Evolutionary conservation across 495 filamentous ascomycete genomes (phyloP).

Genomic region (Hyaloscypha finlandica): DNA sequence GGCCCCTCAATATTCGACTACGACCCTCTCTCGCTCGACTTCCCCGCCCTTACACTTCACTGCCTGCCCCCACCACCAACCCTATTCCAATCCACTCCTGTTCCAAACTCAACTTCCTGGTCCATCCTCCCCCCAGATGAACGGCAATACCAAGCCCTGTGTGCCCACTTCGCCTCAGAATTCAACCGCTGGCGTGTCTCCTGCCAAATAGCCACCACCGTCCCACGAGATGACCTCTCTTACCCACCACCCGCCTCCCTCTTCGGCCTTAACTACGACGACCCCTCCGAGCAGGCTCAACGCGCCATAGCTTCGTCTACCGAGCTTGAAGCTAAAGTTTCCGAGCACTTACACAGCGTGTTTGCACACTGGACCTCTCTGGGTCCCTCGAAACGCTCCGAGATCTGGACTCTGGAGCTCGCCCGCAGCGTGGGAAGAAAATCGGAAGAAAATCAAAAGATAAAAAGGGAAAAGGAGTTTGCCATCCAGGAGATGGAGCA

Average conservation of each 20-base stretch:
- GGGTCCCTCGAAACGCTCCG: constrained; percentile 53
- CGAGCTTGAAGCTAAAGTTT: constrained; percentile 52
- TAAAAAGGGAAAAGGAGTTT: constrained; percentile 61
- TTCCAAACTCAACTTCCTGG: constrained; percentile 72
- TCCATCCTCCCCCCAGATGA: constrained; percentile 69
- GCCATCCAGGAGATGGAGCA: constrained; percentile 72
- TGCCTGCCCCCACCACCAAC: constrained; percentile 78
- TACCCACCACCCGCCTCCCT: constrained; percentile 25
- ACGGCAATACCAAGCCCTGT: constrained; percentile 70
- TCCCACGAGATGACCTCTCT: constrained; percentile 33
- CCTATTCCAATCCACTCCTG: constrained; percentile 68
- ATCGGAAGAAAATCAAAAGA: constrained; percentile 61
- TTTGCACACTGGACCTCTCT: constrained; percentile 71
- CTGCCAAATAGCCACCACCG: constrained; percentile 27
- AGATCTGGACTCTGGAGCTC: constrained; percentile 78
- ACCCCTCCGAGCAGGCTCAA: constrained; percentile 23
- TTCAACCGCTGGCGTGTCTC: constrained; percentile 62
- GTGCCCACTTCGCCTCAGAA: constrained; percentile 62
- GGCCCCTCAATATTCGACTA: constrained; percentile 67
- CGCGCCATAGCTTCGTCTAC: constrained; percentile 44
- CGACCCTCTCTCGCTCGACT: constrained; percentile 76
- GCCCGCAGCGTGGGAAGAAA: constrained; percentile 71
- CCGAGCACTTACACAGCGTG: constrained; percentile 67
- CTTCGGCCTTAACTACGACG: neutral
- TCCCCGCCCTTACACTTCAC: constrained; percentile 77